Percentiles rank a stretch among this genome's conserved stretches.
These are phyloP conservation scores for Triglochin maritima DNA, from an alignment of 106 monocot genomes.

Conservation along the genomic window DNA sequence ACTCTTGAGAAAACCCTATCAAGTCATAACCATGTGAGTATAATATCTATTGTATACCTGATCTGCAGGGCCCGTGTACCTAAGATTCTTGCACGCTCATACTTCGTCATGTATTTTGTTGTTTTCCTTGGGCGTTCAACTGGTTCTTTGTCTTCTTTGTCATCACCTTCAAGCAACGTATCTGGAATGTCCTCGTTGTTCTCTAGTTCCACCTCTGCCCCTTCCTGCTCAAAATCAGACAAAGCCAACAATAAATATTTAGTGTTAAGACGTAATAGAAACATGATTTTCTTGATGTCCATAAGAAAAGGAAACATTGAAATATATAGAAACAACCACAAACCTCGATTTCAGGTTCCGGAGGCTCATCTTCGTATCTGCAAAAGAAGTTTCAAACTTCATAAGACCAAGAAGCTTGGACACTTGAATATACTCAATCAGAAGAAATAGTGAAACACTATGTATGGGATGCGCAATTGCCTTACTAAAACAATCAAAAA, in stretches of 20 bases:
- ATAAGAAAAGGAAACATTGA: not conserved
- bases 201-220: conserved; percentile 52
- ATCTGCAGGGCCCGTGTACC: conserved; percentile 77
- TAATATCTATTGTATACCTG: conserved; percentile 19
- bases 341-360: conserved; percentile 89
- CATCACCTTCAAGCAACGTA: conserved; percentile 22
- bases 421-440: too few relatives aligned
- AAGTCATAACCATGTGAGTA: not conserved
- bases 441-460: too few relatives aligned
- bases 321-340: too few relatives aligned
- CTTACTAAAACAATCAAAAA: too few relatives aligned
- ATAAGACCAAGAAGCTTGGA: too few relatives aligned
- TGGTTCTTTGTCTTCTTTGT: conserved; percentile 20
- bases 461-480: too few relatives aligned
- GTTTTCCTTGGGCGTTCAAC: conserved; percentile 46
- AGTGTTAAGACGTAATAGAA: not conserved
- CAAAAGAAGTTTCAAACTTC: not conserved
- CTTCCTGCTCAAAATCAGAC: conserved; percentile 43
- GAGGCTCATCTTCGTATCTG: conserved; percentile 94
- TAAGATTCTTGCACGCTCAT: conserved; percentile 69
- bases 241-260: not conserved
- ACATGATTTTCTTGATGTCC: not conserved
- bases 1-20: not conserved
- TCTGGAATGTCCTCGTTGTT: conserved; percentile 71
- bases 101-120: conserved; percentile 77